Evolutionary conservation across 371 early-diverging fungal species (phyloP).

Genomic region (Actinomucor elegans): DNA sequence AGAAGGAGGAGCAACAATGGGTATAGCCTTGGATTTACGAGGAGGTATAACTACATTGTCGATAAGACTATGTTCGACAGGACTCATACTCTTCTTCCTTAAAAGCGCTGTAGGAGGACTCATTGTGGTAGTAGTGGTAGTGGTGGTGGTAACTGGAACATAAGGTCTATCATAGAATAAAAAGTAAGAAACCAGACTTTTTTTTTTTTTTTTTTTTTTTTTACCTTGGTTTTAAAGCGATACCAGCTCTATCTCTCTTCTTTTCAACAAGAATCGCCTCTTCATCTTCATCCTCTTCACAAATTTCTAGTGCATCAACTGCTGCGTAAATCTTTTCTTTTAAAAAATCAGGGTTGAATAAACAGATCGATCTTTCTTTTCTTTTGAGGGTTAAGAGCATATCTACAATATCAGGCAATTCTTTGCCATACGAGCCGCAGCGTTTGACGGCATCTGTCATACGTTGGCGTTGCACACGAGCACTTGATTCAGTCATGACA

Average conservation of each 20-base stretch:
- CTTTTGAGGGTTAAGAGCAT: conserved; percentile 42
- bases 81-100: neutral
- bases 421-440: conserved; percentile 16
- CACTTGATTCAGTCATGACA: conserved; percentile 38
- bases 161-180: neutral
- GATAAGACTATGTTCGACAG: neutral
- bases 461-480: conserved; percentile 31
- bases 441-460: conserved; percentile 39
- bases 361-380: conserved; percentile 44
- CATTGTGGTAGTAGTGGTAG: neutral
- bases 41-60: conserved; percentile 18
- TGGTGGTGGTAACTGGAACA: neutral
- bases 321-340: conserved; percentile 39
- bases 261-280: neutral
- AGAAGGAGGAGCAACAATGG: conserved; percentile 37
- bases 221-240: conserved; percentile 10
- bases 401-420: conserved; percentile 35
- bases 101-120: conserved; percentile 8
- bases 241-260: neutral
- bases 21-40: conserved; percentile 35
- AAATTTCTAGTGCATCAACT: conserved; percentile 36
- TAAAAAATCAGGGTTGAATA: conserved; percentile 46
- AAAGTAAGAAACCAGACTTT: too few species aligned
- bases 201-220: neutral
- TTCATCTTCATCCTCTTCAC: conserved; percentile 30